phyloP scores from a whole-genome alignment of 306 rosid genomes.

The Cucurbita ficifolia region DNA sequence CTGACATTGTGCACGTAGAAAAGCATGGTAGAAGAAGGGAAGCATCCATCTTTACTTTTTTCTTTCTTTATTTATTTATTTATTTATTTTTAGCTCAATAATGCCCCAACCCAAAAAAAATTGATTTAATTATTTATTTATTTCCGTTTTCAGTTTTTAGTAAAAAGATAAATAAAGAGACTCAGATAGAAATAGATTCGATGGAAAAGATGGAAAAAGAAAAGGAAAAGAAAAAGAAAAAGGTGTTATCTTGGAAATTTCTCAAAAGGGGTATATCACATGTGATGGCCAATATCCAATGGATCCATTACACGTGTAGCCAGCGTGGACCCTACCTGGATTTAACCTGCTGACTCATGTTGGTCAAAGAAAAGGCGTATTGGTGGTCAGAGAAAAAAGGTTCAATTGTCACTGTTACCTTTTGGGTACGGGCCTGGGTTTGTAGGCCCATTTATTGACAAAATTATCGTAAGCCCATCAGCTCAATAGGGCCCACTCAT shows the following conservation, averaged over 20 bases:
- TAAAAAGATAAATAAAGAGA: neutral
- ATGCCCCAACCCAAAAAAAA: no score
- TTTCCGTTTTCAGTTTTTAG: no score
- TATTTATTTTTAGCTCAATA: no score
- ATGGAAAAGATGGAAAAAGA: neutral
- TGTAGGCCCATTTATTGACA: slow-evolving; percentile 1
- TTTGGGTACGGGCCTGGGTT: neutral
- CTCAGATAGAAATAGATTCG: neutral
- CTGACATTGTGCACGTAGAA: neutral
- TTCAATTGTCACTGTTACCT: neutral
- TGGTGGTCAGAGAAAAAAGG: neutral
- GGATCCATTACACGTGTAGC: neutral
- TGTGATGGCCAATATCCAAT: neutral
- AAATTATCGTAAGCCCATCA: neutral
- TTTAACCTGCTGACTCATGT: neutral
- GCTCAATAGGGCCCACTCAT: neutral
- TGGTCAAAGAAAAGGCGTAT: neutral
- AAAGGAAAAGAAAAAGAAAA: neutral
- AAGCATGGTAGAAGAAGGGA: neutral
- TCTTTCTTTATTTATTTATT: no score
- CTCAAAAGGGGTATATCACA: neutral
- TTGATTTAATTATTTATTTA: no score
- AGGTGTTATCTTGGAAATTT: neutral
- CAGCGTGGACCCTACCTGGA: neutral
- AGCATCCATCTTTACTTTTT: neutral